Percentiles rank a stretch among this genome's conserved stretches.
phyloP scores from a whole-genome alignment of 371 early-diverging fungal genomes.

The Mortierella sp. region DNA sequence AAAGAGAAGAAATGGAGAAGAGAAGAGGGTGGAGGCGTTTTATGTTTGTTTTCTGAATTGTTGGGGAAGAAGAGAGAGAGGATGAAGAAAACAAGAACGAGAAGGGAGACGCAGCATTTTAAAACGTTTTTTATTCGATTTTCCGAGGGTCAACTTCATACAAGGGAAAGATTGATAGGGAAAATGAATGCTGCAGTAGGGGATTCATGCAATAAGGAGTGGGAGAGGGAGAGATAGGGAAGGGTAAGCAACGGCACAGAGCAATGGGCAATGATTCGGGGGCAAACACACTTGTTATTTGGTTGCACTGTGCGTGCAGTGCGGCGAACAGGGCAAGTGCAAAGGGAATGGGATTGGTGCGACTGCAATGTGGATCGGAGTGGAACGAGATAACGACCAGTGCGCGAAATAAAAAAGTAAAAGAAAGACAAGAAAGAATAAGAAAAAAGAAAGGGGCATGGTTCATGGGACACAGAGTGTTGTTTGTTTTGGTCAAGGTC shows the following conservation, averaged over 20 bases:
- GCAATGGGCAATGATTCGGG: neutral
- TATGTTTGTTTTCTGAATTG: neutral
- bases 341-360: neutral
- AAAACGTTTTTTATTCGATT: neutral
- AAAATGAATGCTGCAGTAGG: neutral
- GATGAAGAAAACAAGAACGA: neutral
- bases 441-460: neutral
- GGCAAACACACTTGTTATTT: neutral
- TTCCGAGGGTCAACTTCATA: neutral
- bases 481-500: neutral
- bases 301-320: neutral
- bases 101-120: neutral
- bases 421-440: neutral
- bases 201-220: neutral
- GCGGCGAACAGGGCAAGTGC: neutral
- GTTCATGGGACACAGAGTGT: neutral
- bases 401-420: neutral
- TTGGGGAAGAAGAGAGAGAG: slow-evolving; percentile 5
- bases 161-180: neutral
- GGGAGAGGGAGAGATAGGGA: neutral
- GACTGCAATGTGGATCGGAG: neutral
- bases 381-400: neutral
- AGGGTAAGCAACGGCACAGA: neutral
- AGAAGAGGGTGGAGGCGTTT: neutral
- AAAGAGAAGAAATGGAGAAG: neutral